Conservation (phyloP, 192 early-diverging fungal genomes). For the Coemansia sp. region DNA sequence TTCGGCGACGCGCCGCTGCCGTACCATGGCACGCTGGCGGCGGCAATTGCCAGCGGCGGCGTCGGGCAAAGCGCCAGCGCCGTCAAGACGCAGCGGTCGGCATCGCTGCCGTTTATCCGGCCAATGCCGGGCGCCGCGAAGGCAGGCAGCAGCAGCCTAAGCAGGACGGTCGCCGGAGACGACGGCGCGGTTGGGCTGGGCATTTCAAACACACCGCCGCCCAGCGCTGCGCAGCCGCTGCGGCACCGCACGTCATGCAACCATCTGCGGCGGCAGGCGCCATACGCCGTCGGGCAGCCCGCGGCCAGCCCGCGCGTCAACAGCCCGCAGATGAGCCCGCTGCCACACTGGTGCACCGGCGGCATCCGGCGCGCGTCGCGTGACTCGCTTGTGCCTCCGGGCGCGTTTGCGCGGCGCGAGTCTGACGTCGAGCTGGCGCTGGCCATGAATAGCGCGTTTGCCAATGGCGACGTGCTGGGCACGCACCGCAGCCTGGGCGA, state of each 20-base stretch:
- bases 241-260: conserved; percentile 43
- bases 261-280: conserved; percentile 46
- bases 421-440: conserved; percentile 50
- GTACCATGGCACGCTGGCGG: conserved; percentile 18
- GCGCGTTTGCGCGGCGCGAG: conserved; percentile 31
- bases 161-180: conserved; percentile 25
- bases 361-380: conserved; percentile 39
- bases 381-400: conserved; percentile 21
- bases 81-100: conserved; percentile 50
- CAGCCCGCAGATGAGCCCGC: conserved; percentile 45
- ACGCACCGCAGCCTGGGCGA: conserved; percentile 36
- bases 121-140: not conserved
- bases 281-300: conserved; percentile 38
- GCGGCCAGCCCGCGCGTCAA: conserved; percentile 28
- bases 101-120: conserved; percentile 49
- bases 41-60: conserved; percentile 19
- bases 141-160: conserved; percentile 27
- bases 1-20: conserved; percentile 15
- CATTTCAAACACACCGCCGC: conserved; percentile 28
- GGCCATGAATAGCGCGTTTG: conserved; percentile 51
- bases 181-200: conserved; percentile 21
- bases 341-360: conserved; percentile 37
- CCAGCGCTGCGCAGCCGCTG: conserved; percentile 24
- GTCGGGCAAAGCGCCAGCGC: conserved; percentile 8
- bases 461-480: conserved; percentile 40